Evolutionary conservation across 768 basidiomycete species (phyloP), one percentile per base, ranked within the genome.

Genomic region (Rhodosporidiobolus sp.): DNA sequence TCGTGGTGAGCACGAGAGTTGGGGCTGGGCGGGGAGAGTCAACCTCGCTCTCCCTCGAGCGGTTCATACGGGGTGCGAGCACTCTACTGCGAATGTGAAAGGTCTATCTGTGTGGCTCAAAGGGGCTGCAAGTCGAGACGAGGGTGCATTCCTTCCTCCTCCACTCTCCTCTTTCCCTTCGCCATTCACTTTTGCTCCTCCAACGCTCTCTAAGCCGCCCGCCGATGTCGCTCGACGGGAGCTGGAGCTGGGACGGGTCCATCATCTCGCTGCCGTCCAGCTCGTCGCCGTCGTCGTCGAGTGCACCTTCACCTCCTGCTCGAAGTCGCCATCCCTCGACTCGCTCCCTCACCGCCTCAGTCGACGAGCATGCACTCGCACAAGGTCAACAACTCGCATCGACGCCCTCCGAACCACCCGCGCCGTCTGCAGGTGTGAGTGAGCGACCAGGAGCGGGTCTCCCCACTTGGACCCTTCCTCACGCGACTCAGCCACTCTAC

Each of bases 201-300:
- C 38, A 43, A 43, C 38, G 8, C 38, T 7, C 38, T 43, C 38
- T 38, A n/a, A 24, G 38, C 45, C 4, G 8, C 43, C 20, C 43
- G 0, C 17, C 1, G 24, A 28, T 7, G 4, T 12, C 28, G 8
- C 61, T 70, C 63, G 63, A 64, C n/a, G 63, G 60, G 11, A 60
- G 57, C 0, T 59, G 54, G 63, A 63, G 55, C 38, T 72, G 70
- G 70, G 70, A 72, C 45, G 70, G 65, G 20, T 63, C 65, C 2
- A 30, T 72, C 54, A 52, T 72, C 48, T 58, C 54, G 28, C 54
- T 61, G 10, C 52, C 64, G 9, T 54, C 63, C 4, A 57, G 22
- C 26, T 50, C 28, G 57, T 26, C 54, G 28, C 53, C 24, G 19
- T 32, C 63, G 6, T 30, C 58, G 38, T 43, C 3, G 46, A 24